Base-by-base conservation (phyloP, 192 early-diverging fungal genomes). In the Podila epicladia region DNA sequence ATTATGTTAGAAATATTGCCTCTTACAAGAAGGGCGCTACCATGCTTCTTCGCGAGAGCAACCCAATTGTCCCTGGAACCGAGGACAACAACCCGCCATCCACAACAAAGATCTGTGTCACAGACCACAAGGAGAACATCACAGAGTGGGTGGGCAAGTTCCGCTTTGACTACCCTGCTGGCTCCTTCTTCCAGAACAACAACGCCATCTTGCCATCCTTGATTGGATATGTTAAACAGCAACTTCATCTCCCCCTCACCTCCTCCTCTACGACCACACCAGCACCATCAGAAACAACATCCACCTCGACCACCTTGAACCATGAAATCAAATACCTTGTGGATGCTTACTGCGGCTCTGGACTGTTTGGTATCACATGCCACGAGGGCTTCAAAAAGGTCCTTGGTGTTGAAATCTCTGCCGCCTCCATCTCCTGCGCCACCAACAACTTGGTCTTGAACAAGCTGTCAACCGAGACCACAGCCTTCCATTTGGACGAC, bases 311-410 rank as follows among this genome's bases (percentile, higher is more conserved):
- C 12, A 68, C 32, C 12, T 48, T 73, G 60, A 60, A 69, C 53
- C 69, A 85, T 57, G 82, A 67, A 48, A 83, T 88, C 37, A 71
- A 64, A 50, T 85, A 86, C 58, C 83, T 92, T 24, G 86, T 93
- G 29, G 92, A 93, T 64, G 90, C 92, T 1, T 93, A 92, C 77
- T 93, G 92, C 72, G 92, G 92, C 12, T 87, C 92, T 1, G 92
- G 92, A 11, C 72, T 93, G 26, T 93, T 93, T 85, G 91, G 88
- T 5, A 87, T 93, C 31, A 84, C 90, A 1, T 91, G 89, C 64
- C 83, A 87, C 26, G 64, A 75, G 19, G 86, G 84, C 11, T 93
- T 92, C 69, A 83, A 89, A 57, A 85, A 84, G 35, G 91, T 92
- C 11, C 67, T 92, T 35, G 92, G 92, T 45, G 89, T 93, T 32